Percentiles rank a stretch among this genome's conserved stretches.
phyloP scores from a whole-genome alignment of 768 basidiomycete species.

The Suillus subluteus region DNA sequence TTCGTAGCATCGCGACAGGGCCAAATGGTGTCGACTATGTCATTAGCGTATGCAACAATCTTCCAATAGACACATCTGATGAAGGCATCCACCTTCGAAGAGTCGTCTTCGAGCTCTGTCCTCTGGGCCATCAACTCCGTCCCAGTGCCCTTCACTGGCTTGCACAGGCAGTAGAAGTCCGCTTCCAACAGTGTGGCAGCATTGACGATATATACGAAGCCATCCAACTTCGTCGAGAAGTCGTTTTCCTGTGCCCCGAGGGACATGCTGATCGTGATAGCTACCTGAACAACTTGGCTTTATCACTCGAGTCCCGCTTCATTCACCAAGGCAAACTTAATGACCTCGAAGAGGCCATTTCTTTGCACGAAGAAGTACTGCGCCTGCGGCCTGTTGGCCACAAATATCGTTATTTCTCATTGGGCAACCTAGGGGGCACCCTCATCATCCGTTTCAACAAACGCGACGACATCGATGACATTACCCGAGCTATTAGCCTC shows the following conservation, averaged over 20 bases:
- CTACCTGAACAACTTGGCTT: not conserved
- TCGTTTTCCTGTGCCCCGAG: not conserved
- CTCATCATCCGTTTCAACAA: rapidly evolving
- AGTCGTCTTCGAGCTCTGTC: not conserved
- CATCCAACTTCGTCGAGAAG: not conserved
- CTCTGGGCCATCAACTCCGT: too few relatives aligned
- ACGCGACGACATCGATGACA: not conserved
- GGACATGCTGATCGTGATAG: not conserved
- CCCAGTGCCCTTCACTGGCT: too few relatives aligned
- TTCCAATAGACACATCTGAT: too few relatives aligned
- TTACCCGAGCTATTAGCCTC: not conserved
- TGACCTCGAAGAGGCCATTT: not conserved
- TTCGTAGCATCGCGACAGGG: too few relatives aligned
- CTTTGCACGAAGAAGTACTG: not conserved
- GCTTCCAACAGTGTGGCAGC: too few relatives aligned
- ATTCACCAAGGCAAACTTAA: not conserved
- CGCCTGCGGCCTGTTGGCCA: not conserved
- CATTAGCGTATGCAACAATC: too few relatives aligned
- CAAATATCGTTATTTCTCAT: not conserved
- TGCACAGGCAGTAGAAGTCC: too few relatives aligned
- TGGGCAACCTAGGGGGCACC: not conserved
- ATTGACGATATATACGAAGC: too few relatives aligned
- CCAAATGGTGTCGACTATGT: too few relatives aligned
- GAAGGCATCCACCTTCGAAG: too few relatives aligned
- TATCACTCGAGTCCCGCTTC: not conserved